Conservation (phyloP, 2,329 filamentous ascomycete species). For the Leptographium wingfieldii region DNA sequence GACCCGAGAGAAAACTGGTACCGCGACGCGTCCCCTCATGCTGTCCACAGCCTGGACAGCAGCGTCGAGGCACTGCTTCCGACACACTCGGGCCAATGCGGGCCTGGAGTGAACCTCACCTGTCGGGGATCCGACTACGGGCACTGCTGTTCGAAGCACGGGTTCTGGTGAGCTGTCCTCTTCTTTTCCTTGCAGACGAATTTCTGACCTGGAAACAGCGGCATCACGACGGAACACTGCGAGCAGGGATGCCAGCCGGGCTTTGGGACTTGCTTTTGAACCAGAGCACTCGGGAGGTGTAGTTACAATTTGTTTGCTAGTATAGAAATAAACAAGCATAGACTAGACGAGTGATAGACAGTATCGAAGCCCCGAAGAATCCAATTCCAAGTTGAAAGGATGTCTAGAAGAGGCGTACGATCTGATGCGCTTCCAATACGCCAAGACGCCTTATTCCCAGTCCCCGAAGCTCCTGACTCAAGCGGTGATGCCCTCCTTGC, state of each 20-base stretch:
- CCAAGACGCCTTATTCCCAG: background rate
- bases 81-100: slow-evolving; percentile 4
- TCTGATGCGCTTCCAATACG: background rate
- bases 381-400: background rate
- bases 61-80: background rate
- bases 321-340: background rate
- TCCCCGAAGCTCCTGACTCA: background rate
- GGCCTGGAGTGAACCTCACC: background rate
- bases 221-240: background rate
- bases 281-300: background rate
- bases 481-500: background rate
- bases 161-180: slow-evolving; percentile 4
- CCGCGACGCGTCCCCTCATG: slow-evolving; percentile 16
- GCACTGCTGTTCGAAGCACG: slow-evolving; percentile 7
- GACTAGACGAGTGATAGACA: background rate
- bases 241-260: background rate
- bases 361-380: background rate
- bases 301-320: background rate
- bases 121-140: slow-evolving; percentile 4
- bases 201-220: background rate
- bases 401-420: background rate
- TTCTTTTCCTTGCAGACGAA: background rate
- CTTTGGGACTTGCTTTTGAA: background rate
- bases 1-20: slow-evolving; percentile 41
- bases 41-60: background rate